Percentiles rank a stretch among this genome's conserved stretches.
Evolutionary conservation across 257 asterid species (phyloP).

Genomic region (Scutellaria minor): DNA sequence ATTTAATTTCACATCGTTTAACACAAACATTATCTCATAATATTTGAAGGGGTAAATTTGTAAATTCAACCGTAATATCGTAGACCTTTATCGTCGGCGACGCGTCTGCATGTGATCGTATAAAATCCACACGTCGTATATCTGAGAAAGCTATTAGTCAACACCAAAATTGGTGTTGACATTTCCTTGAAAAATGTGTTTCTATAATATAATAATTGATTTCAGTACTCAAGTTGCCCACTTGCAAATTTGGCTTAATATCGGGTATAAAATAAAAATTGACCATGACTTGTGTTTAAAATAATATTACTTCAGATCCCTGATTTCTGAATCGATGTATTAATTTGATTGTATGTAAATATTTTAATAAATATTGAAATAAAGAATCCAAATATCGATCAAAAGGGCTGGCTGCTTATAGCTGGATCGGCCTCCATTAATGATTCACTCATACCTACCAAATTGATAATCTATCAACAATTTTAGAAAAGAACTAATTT

Average conservation of each 20-base stretch:
- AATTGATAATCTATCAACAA: no score
- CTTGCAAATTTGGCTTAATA: background rate
- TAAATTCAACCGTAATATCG: background rate
- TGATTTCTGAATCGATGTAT: background rate
- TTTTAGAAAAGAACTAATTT: no score
- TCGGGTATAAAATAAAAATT: background rate
- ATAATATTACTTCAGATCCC: background rate
- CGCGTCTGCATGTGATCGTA: conserved; percentile 27
- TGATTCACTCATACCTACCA: no score
- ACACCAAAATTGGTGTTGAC: conserved; percentile 21
- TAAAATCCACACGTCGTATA: conserved; percentile 30
- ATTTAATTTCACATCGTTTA: background rate
- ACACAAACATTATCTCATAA: no score
- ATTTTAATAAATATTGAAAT: no score
- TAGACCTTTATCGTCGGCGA: conserved; percentile 15
- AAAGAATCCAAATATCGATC: no score
- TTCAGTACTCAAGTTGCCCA: conserved; percentile 30
- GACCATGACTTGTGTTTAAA: background rate
- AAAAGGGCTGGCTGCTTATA: no score
- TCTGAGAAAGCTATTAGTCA: conserved; percentile 19
- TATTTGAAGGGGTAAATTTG: conserved; percentile 14
- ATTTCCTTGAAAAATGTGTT: background rate
- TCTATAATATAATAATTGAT: no score
- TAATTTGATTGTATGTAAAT: no score
- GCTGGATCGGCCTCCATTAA: no score